These are phyloP conservation scores for Vitis rupestris DNA, from an alignment of 164 flowering plant genomes.

Conservation along the genomic window DNA sequence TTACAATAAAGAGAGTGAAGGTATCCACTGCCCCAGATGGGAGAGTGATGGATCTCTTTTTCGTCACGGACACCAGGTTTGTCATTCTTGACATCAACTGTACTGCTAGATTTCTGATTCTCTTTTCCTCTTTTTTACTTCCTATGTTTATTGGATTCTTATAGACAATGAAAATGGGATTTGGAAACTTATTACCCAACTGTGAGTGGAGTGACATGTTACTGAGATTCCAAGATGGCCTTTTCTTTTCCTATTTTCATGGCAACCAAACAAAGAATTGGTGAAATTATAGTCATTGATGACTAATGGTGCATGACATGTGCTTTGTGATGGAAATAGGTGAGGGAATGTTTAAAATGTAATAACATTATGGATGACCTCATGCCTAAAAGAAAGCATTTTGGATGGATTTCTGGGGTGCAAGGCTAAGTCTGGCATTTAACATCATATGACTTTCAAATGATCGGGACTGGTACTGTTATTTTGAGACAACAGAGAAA, in stretches of 20 bases:
- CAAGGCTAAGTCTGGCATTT: too few relatives aligned
- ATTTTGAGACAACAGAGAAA: neutral
- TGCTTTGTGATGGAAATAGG: neutral
- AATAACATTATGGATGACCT: too few relatives aligned
- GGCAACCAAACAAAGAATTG: neutral
- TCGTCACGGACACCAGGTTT: conserved; percentile 38
- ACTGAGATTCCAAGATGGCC: neutral
- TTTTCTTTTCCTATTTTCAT: neutral
- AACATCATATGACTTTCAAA: neutral
- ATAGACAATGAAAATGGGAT: neutral
- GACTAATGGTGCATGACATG: neutral
- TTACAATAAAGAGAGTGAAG: conserved; percentile 4
- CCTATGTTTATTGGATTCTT: neutral
- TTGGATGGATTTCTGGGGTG: too few relatives aligned
- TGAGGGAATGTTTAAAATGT: too few relatives aligned
- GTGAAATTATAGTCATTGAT: neutral
- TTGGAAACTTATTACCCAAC: neutral
- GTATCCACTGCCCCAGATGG: conserved; percentile 12
- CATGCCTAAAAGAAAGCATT: too few relatives aligned
- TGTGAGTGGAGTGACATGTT: neutral
- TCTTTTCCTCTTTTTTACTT: neutral
- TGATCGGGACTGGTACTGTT: neutral
- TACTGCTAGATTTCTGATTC: neutral
- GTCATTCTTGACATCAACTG: neutral
- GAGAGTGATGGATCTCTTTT: conserved; percentile 7